Base-by-base conservation (phyloP, 2,329 filamentous ascomycete species). In the Ophiostoma angusticollis region DNA sequence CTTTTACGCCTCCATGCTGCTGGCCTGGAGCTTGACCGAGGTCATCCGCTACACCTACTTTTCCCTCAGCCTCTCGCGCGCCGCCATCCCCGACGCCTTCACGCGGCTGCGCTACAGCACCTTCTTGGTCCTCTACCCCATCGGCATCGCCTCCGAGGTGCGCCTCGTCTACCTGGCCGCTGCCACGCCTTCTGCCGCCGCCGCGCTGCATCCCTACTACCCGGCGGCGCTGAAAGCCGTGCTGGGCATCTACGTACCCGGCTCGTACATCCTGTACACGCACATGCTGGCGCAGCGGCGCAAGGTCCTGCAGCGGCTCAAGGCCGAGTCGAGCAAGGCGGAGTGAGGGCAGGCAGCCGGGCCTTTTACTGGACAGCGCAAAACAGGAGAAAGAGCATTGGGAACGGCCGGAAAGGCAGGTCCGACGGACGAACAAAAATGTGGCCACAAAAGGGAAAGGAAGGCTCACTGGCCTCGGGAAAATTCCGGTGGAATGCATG, bases 21-120 rank as follows among this genome's bases (percentile, higher is more conserved):
- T 80, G 40, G 87, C 91, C 23, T 96, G 91, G 89, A 80, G 77
- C 47, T 59, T 84, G 43, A 95, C 91, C 44, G 91, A 98, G 64
- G 82, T 94, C 38, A 80, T 95, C 52, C 80, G 91, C 39, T 98
- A 98, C 70, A 73, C 75, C 34, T 98, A 84, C 69, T 96, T 96
- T 57, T 81, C 83, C 25, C 69, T 86, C 52, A 77, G 75, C 50
- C 71, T 91, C 23, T 63, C 67, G 46, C 68, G 18, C 17, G 42
- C 45, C 16, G 31, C 36, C 13, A 37, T 35, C 9, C 50, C 52
- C 0, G 56, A 52, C 1, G 64, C 69, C 43, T 70, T 94, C 55
- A 76, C 75, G 27, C 93, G 85, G 82, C 64, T 93, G 59, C 70
- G 86, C 51, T 87, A 95, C 62, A 94, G 93, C 59, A 86, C 84